Evolutionary conservation across 805 yeast species (phyloP), one percentile per base, ranked within the genome.

Genomic region (Candida caryicola): DNA sequence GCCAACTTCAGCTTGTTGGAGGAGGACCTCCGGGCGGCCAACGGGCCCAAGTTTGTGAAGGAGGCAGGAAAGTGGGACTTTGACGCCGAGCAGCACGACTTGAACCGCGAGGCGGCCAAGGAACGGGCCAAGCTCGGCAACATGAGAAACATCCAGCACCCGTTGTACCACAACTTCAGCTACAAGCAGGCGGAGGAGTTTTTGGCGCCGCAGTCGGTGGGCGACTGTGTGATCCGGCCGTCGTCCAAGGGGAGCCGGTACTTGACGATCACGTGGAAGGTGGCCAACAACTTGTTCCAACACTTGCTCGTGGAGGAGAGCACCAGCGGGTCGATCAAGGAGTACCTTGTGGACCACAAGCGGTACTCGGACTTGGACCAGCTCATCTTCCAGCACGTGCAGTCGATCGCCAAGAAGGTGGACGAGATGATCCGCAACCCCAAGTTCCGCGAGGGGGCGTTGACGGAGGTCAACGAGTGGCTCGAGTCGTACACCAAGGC

Each of bases 211-310:
- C 77, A 84, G 57, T 77, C 82, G 30, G 82, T 90, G 47, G 99
- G 99, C 37, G 95, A 87, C 50, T 77, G 88, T 64, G 95, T 93
- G 15, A 85, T 93, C 39, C 77, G 99, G 50, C 99, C 98, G 14
- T 88, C 97, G 0, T 87, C 95, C 7, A 79, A 82, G 45, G 99
- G 99, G 30, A 73, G 77, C 33, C 85, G 87, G 46, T 96, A 82
- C 60, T 73, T 93, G 50, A 89, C 96, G 2, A 82, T 91, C 29
- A 91, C 99, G 0, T 93, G 98, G 97, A 93, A 93, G 59, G 90
- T 93, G 32, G 93, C 86, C 43, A 91, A 86, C 56, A 85, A 82
- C 57, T 66, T 91, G 45, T 93, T 84, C 65, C 98, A 93, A 59
- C 98, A 93, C 59, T 69, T 93, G 46, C 93, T 89, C 50, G 85